Evolutionary conservation across 148 eudicot genomes (phyloP), one percentile per base, ranked within the genome.

Genomic region (Vaccinium myrtillus): DNA sequence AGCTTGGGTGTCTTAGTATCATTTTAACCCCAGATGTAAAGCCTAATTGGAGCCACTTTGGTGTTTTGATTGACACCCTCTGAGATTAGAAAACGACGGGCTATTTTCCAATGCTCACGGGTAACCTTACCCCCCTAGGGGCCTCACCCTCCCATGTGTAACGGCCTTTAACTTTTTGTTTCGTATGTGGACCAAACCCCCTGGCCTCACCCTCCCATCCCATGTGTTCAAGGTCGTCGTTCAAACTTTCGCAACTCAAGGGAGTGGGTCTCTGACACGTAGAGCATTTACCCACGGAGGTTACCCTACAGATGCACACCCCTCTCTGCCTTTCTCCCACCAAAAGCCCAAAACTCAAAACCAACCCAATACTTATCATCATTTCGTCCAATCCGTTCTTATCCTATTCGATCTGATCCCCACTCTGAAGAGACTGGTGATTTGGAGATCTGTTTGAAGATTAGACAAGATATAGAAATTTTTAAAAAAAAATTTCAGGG

Each of bases 231-330:
- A 61, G 69, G 27, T 61, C 69, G 27, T 61, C 39, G 63, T 50
- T 70, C 84, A 82, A 82, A 82, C 84, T 70, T 70, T 70, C 49
- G 77, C 15, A 81, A 49, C 56, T 19, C 50, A 51, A 30, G 77
- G 77, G 51, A 69, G 18, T 2, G 25, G 61, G 4, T 27, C 15
- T 7, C 48, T 49, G 77, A 82, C 84, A 50, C 77, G 84, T 82
- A 69, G 18, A 50, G 63, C 77, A 51, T 70, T 70, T 30, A 50
- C 84, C 84, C 49, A 51, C 84, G 84, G 77, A 82, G 61, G 63
- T 70, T 50, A 46, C 43, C 39, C 5, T 58, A n/a, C 75, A 65
- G 83, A 19, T 2, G 4, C 77, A 48, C 61, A 21, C 10, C 25
- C 8, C 69, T 18, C 48, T 36, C 75, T 25, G 81, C 78, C 36